Evolutionary conservation across 1,139 yeast species (phyloP).

Genomic region (Candida labiduridarum): DNA sequence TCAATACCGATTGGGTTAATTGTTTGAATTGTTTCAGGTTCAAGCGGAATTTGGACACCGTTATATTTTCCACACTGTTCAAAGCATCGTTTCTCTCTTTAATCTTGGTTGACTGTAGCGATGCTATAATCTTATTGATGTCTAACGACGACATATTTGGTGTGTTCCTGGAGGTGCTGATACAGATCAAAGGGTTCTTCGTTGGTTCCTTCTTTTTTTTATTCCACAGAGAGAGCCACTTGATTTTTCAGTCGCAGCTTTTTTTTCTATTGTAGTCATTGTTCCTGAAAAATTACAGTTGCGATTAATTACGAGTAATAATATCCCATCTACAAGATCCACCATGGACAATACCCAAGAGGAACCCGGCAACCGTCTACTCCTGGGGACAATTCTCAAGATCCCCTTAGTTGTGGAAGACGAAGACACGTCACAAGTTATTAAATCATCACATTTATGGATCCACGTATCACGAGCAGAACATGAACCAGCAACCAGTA

Average conservation of each 20-base stretch:
- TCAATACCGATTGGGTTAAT: conserved; percentile 40
- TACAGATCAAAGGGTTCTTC: background rate
- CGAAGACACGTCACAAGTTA: conserved; percentile 7
- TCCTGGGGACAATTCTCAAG: conserved; percentile 15
- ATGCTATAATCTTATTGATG: conserved; percentile 14
- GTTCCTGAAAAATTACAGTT: background rate
- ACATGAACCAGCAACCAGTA: conserved; percentile 11
- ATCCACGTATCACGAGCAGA: conserved; percentile 16
- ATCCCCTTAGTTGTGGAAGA: conserved; percentile 15
- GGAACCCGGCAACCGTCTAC: background rate
- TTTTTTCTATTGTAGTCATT: background rate
- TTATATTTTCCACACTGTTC: conserved; percentile 36
- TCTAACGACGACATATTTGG: conserved; percentile 14
- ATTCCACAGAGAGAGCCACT: background rate
- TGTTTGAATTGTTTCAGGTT: conserved; percentile 26
- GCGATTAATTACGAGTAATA: background rate
- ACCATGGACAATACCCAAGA: background rate
- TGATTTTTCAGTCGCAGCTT: background rate
- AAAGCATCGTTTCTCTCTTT: conserved; percentile 58
- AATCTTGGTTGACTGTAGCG: conserved; percentile 46
- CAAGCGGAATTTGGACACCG: conserved; percentile 23
- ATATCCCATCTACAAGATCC: background rate
- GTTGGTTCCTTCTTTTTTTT: background rate
- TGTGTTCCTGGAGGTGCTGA: background rate
- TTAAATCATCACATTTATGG: conserved; percentile 14